Conservation (phyloP, 2,329 filamentous ascomycete genomes). For the Aspergillus ruber region DNA sequence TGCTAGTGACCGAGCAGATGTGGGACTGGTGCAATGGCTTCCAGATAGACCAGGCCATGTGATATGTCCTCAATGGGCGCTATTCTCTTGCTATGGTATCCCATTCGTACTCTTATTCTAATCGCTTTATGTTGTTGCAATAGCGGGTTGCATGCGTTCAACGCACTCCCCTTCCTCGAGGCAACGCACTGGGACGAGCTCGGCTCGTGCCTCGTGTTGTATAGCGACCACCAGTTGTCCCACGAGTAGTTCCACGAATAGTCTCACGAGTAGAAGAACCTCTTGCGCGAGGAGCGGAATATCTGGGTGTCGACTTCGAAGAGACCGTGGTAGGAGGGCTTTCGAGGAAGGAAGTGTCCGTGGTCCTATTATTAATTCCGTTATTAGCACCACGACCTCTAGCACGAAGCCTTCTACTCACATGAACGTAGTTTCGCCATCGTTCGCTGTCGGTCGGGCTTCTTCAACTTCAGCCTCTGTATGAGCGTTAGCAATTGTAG, state of each 20-base stretch:
- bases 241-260: constrained; percentile 20
- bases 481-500: constrained; percentile 4
- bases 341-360: constrained; percentile 84
- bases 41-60: too few species aligned
- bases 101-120: background rate
- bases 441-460: constrained; percentile 33
- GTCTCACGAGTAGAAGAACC: constrained; percentile 18
- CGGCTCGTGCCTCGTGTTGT: constrained; percentile 28
- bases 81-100: too few species aligned
- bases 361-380: constrained; percentile 57
- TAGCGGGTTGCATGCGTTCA: constrained; percentile 15
- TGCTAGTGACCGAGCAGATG: too few species aligned
- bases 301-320: constrained; percentile 39
- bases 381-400: background rate
- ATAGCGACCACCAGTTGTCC: constrained; percentile 26
- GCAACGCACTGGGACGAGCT: constrained; percentile 32
- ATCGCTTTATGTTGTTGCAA: background rate
- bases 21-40: too few species aligned
- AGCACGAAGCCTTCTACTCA: constrained; percentile 41
- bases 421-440: constrained; percentile 79
- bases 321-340: constrained; percentile 57
- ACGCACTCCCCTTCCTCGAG: constrained; percentile 33
- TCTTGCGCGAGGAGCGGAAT: constrained; percentile 20
- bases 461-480: constrained; percentile 29
- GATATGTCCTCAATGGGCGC: background rate